A percentile compares a stretch with the other conserved stretches of the same genome.
These are phyloP conservation scores for Dioscorea cayenensis DNA, from an alignment of 116 monocot genomes.

Conservation along the genomic window DNA sequence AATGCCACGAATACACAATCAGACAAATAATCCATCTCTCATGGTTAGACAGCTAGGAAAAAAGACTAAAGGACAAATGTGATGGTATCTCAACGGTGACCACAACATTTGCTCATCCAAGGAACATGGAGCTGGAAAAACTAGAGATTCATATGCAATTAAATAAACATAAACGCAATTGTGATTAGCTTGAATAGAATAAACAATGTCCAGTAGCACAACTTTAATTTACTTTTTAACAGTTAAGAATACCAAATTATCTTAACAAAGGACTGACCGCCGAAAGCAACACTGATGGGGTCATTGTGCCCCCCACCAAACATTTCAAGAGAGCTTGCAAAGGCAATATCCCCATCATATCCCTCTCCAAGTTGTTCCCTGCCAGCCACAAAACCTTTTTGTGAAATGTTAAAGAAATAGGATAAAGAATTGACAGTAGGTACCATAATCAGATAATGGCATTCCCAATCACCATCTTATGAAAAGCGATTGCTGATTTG, in stretches of 20 bases:
- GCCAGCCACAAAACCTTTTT: conserved; percentile 13
- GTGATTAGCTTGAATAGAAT: not conserved
- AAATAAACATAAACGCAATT: not conserved
- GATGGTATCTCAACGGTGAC: not conserved
- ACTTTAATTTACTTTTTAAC: not conserved
- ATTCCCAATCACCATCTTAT: too few species aligned
- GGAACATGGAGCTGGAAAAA: not conserved
- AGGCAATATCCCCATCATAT: conserved; percentile 97
- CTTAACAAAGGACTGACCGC: conserved; percentile 46
- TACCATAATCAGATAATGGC: not conserved
- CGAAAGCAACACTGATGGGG: conserved; percentile 97
- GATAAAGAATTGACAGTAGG: not conserved
- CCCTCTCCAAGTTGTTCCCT: conserved; percentile 96
- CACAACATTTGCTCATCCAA: not conserved
- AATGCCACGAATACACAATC: too few species aligned
- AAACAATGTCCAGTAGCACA: not conserved
- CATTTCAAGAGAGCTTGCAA: conserved; percentile 87
- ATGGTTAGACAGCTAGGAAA: too few species aligned
- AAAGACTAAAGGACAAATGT: too few species aligned
- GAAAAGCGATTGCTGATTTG: too few species aligned
- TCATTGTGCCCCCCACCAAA: conserved; percentile 98
- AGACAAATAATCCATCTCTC: too few species aligned
- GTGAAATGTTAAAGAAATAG: not conserved
- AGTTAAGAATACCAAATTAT: not conserved
- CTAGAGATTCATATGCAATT: not conserved